Evolutionary conservation across 1,139 yeast genomes (phyloP), one percentile per base, ranked within the genome.

Genomic region (Nadsonia starkeyi-henricii): DNA sequence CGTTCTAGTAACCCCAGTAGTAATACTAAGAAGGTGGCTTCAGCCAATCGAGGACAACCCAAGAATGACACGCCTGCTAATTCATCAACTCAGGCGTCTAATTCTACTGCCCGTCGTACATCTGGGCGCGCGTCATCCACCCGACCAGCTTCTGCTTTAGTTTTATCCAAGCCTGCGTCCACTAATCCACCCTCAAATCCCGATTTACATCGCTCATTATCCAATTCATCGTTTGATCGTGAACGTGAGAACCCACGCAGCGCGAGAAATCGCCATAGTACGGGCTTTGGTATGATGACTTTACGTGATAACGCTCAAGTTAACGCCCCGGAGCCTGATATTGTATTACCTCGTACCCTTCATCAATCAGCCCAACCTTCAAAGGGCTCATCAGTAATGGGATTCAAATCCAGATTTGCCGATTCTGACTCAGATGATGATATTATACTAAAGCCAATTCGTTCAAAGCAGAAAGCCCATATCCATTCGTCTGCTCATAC

Each of bases 351-450:
- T 33, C 15, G 39, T 13, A 3, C 4, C 5, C 4, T 15, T 13
- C 17, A 12, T 7, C 17, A 3, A 15, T 15, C 39, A 13, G 17
- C 4, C 39, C 39, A 33, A 4, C 17, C 15, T 13, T 33, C 39
- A 15, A 12, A 4, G 4, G 39, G 39, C 4, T 33, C 39, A 9
- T 13, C 39, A n/a, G 17, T 8, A 13, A n/a, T 12, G 17, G 42
- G 33, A 21, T 56, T 56, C 53, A 47, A 46, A 19, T 58, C 61
- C 17, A 57, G 61, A 9, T 51, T 58, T 30, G 57, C 59, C 21
- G 60, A 58, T 43, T 51, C 56, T 9, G 61, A 58, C 42, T 53
- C 58, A 1, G 61, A 58, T 1, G 60, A 57, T 45, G 61, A 57
- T 17, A 51, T 21, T 4, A 12, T 28, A 15, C 15, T 37, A 15